Evolutionary conservation across 257 asterid genomes (phyloP).

Genomic region (Przewalskia tangutica): DNA sequence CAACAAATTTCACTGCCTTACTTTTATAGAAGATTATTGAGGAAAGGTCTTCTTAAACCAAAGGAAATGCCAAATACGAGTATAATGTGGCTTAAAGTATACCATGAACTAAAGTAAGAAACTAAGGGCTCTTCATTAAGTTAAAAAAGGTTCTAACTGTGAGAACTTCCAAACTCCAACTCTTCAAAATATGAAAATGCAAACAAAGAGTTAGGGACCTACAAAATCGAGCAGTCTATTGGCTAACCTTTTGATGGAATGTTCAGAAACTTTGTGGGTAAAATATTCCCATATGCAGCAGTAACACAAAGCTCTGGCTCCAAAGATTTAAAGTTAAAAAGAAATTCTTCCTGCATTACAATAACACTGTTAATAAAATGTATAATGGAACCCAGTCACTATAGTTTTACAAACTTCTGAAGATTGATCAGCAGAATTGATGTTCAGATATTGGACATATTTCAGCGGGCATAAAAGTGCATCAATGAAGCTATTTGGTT

Average conservation of each 20-base stretch:
- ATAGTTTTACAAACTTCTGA: background rate
- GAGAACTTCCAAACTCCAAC: background rate
- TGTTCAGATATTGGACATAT: background rate
- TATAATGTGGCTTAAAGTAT: background rate
- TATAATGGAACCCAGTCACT: background rate
- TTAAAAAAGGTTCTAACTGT: background rate
- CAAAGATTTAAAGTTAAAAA: constrained; percentile 48
- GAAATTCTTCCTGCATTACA: constrained; percentile 61
- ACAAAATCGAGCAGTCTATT: background rate
- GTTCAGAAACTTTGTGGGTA: constrained; percentile 74
- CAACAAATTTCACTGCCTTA: background rate
- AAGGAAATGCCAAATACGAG: background rate
- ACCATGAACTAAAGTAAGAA: too few species aligned
- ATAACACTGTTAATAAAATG: background rate
- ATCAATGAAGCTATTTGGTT: background rate
- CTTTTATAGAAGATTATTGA: background rate
- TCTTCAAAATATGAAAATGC: background rate
- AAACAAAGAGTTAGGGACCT: background rate
- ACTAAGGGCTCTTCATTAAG: too few species aligned
- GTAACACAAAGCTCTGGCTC: constrained; percentile 93
- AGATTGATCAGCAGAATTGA: background rate
- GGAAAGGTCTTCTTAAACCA: background rate
- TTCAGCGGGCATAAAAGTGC: background rate
- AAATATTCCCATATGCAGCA: constrained; percentile 94
- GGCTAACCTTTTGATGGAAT: constrained; percentile 83